Conservation (phyloP, 495 filamentous ascomycete species). For the Podospora pseudoanserina region DNA sequence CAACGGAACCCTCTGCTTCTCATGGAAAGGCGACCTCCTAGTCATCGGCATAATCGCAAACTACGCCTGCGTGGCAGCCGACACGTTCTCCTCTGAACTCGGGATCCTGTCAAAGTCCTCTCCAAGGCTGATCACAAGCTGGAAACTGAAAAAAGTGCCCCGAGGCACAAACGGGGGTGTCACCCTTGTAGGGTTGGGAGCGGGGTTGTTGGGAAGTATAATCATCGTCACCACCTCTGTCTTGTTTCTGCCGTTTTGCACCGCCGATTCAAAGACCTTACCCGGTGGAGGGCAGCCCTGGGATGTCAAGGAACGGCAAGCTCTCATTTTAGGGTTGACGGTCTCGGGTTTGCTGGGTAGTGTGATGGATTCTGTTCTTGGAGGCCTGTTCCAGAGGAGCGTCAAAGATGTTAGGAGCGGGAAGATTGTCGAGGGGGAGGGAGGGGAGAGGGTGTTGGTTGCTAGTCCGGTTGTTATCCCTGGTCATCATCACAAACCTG, state of each 20-base stretch:
- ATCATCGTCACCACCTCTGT: constrained; percentile 64
- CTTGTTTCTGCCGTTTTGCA: constrained; percentile 67
- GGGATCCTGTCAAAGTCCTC: constrained; percentile 76
- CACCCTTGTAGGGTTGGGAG: constrained; percentile 64
- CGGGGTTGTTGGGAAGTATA: constrained; percentile 71
- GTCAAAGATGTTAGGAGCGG: constrained; percentile 79
- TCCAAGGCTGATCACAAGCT: constrained; percentile 84
- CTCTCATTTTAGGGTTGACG: constrained; percentile 59
- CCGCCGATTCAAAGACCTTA: constrained; percentile 27
- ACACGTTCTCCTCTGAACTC: constrained; percentile 93
- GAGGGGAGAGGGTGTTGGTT: constrained; percentile 69
- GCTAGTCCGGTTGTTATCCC: constrained; percentile 26
- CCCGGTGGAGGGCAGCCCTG: constrained; percentile 42
- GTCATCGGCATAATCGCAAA: constrained; percentile 61
- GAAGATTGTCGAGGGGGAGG: constrained; percentile 84
- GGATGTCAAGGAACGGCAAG: constrained; percentile 46
- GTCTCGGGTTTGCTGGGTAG: constrained; percentile 73
- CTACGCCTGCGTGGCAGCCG: constrained; percentile 86
- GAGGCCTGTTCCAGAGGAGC: constrained; percentile 79
- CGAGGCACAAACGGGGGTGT: constrained; percentile 92
- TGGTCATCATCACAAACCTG: constrained; percentile 10
- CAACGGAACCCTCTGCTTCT: constrained; percentile 43
- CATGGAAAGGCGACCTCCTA: constrained; percentile 53
- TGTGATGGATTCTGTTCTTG: constrained; percentile 80
- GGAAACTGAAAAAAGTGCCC: constrained; percentile 69